Conservation (phyloP, 2,329 filamentous ascomycete species). For the Parastagonospora avenae region DNA sequence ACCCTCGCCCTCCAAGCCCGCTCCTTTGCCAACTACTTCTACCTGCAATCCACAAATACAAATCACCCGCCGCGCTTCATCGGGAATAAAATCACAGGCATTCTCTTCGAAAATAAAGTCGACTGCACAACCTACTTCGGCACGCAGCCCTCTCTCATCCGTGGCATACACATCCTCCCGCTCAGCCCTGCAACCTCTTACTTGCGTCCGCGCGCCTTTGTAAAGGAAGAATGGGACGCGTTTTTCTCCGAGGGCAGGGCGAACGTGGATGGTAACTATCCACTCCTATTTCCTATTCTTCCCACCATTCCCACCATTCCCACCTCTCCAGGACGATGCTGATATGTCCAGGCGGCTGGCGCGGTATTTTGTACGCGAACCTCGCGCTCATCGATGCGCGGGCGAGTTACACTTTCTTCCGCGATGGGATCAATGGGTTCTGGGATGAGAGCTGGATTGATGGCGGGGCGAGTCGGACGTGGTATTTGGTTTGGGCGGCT, state of each 20-base stretch:
- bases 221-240: conserved; percentile 67
- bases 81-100: conserved; percentile 72
- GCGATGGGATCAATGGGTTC: conserved; percentile 61
- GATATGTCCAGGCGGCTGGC: conserved; percentile 76
- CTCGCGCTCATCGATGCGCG: conserved; percentile 75
- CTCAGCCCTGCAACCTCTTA: conserved; percentile 71
- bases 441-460: conserved; percentile 70
- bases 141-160: conserved; percentile 65
- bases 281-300: background rate
- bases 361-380: conserved; percentile 82
- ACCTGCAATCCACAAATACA: conserved; percentile 72
- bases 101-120: conserved; percentile 91
- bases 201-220: conserved; percentile 71
- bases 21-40: conserved; percentile 78
- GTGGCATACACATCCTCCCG: conserved; percentile 84
- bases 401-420: conserved; percentile 77
- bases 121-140: conserved; percentile 91
- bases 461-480: conserved; percentile 66
- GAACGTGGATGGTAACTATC: conserved; percentile 23
- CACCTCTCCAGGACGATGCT: no score
- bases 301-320: background rate
- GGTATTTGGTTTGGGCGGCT: conserved; percentile 42
- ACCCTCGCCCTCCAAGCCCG: conserved; percentile 81
- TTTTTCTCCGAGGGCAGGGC: conserved; percentile 74
- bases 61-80: conserved; percentile 78